Conservation (phyloP, 1,284 basidiomycete species). For the Ceratobasidium sp. region DNA sequence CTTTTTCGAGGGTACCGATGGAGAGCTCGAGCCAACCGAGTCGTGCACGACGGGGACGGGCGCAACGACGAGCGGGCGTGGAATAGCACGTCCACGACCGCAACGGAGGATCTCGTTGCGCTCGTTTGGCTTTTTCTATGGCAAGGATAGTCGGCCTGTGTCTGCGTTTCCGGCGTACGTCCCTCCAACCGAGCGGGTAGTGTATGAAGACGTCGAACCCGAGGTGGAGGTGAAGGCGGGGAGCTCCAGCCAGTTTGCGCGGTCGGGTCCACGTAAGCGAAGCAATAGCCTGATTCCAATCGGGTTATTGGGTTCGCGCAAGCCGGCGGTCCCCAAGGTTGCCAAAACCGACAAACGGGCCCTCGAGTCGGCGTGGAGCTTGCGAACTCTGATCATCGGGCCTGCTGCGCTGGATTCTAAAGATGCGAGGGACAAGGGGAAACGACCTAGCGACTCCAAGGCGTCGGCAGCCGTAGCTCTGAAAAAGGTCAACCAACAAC, state of each 20-base stretch:
- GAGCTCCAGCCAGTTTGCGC: conserved; percentile 4
- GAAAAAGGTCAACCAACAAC: conserved; percentile 76
- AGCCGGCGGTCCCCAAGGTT: conserved; percentile 32
- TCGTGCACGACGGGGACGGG: conserved; percentile 25
- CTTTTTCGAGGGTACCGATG: conserved; percentile 36
- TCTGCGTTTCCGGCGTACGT: conserved; percentile 54
- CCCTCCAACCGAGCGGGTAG: conserved; percentile 26
- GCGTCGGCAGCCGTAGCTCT: conserved; percentile 60
- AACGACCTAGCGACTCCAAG: conserved; percentile 60
- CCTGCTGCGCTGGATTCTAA: conserved; percentile 54
- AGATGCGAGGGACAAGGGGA: conserved; percentile 56
- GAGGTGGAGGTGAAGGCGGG: conserved; percentile 5
- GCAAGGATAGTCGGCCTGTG: conserved; percentile 57
- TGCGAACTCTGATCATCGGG: conserved; percentile 78
- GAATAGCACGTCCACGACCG: not conserved
- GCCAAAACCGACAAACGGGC: conserved; percentile 68
- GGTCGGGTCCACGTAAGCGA: not conserved
- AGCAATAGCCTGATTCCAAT: conserved; percentile 19
- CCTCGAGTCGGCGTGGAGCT: conserved; percentile 70
- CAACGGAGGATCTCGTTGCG: conserved; percentile 60
- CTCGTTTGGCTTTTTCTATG: conserved; percentile 58
- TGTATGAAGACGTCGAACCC: conserved; percentile 32
- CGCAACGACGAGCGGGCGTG: not conserved
- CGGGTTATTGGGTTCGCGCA: conserved; percentile 19
- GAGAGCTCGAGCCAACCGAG: conserved; percentile 34